These are phyloP conservation scores for Penicillium sp. DNA, from an alignment of 2,329 filamentous ascomycete species.

Conservation along the genomic window DNA sequence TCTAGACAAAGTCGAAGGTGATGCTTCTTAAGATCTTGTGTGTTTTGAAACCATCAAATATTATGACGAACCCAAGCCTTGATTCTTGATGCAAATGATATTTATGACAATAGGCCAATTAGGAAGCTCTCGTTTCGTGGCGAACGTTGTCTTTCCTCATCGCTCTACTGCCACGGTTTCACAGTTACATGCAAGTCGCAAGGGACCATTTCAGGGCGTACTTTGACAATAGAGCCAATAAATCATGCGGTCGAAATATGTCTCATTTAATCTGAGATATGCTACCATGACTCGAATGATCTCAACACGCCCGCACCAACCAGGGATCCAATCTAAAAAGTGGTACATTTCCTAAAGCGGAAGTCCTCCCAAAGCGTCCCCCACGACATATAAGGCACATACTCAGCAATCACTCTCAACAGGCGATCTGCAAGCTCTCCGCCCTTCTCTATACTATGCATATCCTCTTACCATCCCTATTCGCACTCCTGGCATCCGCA, in stretches of 20 bases:
- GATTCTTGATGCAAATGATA: too few species aligned
- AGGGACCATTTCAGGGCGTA: not conserved
- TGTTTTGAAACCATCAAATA: too few species aligned
- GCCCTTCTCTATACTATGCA: not conserved
- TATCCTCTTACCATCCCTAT: not conserved
- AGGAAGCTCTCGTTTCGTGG: too few species aligned
- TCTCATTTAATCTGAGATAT: not conserved
- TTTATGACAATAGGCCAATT: too few species aligned
- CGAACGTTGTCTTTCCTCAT: too few species aligned
- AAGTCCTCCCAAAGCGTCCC: slow-evolving; percentile 4
- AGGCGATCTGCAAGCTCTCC: not conserved
- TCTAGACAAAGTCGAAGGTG: too few species aligned
- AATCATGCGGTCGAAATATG: not conserved
- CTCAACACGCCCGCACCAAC: slow-evolving; percentile 4
- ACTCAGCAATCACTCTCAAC: not conserved
- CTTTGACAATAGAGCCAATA: not conserved
- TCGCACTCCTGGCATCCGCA: slow-evolving; percentile 1
- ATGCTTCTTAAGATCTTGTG: too few species aligned
- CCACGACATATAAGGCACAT: not conserved
- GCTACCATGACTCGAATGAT: slow-evolving; percentile 7
- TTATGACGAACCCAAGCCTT: too few species aligned
- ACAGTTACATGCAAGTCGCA: not conserved
- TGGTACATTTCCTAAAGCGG: slow-evolving; percentile 11
- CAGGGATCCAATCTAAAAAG: not conserved
- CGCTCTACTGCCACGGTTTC: not conserved